Evolutionary conservation across 73 alveolate genomes (phyloP).

Genomic region (Tetrahymena malaccensis): DNA sequence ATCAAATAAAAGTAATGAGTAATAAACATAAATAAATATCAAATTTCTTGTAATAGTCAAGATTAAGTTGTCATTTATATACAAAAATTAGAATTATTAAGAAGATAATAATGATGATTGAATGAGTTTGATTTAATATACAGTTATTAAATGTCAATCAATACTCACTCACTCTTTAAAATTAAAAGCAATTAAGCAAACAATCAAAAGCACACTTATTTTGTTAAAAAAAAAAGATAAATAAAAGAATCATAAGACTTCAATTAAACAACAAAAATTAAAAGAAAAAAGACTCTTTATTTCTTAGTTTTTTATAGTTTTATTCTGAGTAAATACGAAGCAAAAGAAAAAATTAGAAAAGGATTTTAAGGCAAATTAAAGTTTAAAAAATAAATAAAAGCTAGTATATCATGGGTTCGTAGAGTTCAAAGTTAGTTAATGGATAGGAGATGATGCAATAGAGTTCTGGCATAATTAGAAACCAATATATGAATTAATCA

Average conservation of each 20-base stretch:
- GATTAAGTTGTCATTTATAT: neutral
- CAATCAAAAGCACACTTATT: neutral
- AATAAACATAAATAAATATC: neutral
- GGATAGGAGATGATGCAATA: slow-evolving; percentile 6
- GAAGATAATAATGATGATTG: neutral
- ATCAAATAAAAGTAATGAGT: neutral
- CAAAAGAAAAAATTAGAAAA: neutral
- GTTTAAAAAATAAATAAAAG: neutral
- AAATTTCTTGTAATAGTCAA: neutral
- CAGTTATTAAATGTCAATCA: neutral
- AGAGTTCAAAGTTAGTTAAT: slow-evolving; percentile 37
- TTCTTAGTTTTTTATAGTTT: neutral
- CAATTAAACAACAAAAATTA: neutral
- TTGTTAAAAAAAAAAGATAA: neutral
- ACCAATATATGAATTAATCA: slow-evolving; percentile 23
- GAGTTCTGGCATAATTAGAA: slow-evolving; percentile 1
- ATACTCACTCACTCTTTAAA: neutral
- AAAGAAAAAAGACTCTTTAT: neutral
- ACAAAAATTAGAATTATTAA: neutral
- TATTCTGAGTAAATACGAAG: neutral
- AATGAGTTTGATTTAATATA: neutral
- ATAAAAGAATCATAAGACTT: neutral
- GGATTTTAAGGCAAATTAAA: neutral
- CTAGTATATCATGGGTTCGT: slow-evolving; percentile 24
- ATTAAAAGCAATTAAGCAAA: neutral